These are phyloP conservation scores for Chytriomyces sp. DNA, from an alignment of 192 early-diverging fungal species.

Conservation along the genomic window DNA sequence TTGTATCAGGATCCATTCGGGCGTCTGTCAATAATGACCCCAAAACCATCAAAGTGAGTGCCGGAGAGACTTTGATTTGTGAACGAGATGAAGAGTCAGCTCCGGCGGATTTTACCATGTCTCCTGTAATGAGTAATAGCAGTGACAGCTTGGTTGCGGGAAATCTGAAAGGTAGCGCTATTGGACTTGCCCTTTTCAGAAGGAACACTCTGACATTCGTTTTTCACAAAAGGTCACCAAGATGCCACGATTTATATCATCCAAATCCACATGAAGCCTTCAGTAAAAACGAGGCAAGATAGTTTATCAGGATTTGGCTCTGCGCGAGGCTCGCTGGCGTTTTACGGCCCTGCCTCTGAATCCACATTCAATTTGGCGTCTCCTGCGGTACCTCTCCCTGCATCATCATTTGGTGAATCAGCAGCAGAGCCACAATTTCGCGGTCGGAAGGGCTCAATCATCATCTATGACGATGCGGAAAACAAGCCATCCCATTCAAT, in stretches of 20 bases:
- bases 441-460: slow-evolving; percentile 62
- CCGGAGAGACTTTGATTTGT: slow-evolving; percentile 60
- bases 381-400: background rate
- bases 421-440: slow-evolving; percentile 35
- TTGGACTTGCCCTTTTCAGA: too few relatives aligned
- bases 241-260: slow-evolving; percentile 57
- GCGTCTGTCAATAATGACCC: slow-evolving; percentile 40
- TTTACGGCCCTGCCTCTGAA: slow-evolving; percentile 26
- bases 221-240: slow-evolving; percentile 28
- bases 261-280: slow-evolving; percentile 46
- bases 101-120: slow-evolving; percentile 60
- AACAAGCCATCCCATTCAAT: background rate
- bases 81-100: slow-evolving; percentile 62
- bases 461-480: slow-evolving; percentile 62
- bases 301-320: slow-evolving; percentile 13
- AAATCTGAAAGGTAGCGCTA: slow-evolving; percentile 16
- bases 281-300: slow-evolving; percentile 6
- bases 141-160: background rate
- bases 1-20: slow-evolving; percentile 58
- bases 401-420: background rate
- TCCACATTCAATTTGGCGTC: slow-evolving; percentile 21
- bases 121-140: slow-evolving; percentile 36
- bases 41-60: slow-evolving; percentile 28
- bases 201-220: too few relatives aligned
- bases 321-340: slow-evolving; percentile 1